Conservation (phyloP, 1,284 basidiomycete genomes). For the Phenoliferia sp. region DNA sequence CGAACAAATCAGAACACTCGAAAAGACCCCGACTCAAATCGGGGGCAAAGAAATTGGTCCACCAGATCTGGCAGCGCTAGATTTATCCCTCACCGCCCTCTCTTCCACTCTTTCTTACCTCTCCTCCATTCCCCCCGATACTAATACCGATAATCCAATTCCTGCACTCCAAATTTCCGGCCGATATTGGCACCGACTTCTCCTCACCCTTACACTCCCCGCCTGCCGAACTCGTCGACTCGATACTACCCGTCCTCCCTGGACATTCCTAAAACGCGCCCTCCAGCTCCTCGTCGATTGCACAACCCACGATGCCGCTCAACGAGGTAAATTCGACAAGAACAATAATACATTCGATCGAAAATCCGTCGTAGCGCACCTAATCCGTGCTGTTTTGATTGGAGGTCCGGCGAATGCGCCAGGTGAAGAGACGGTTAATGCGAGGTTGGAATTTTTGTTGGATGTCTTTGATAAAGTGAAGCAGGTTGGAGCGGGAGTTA, state of each 20-base stretch:
- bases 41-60: background rate
- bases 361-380: background rate
- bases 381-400: background rate
- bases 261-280: background rate
- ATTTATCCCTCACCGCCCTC: background rate
- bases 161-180: background rate
- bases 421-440: background rate
- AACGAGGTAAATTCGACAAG: background rate
- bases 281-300: background rate
- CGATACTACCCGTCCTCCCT: background rate
- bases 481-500: background rate
- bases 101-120: background rate
- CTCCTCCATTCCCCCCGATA: background rate
- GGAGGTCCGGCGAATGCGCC: background rate
- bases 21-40: background rate
- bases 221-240: background rate
- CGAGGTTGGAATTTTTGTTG: background rate
- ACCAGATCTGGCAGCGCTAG: background rate
- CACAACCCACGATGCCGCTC: background rate
- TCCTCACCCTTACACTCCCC: constrained; percentile 1
- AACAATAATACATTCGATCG: background rate
- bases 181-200: constrained; percentile 2
- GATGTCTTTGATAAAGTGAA: background rate
- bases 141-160: background rate
- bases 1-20: background rate